phyloP scores from a whole-genome alignment of 139 green algal genomes.

The Gonium pectorale region DNA sequence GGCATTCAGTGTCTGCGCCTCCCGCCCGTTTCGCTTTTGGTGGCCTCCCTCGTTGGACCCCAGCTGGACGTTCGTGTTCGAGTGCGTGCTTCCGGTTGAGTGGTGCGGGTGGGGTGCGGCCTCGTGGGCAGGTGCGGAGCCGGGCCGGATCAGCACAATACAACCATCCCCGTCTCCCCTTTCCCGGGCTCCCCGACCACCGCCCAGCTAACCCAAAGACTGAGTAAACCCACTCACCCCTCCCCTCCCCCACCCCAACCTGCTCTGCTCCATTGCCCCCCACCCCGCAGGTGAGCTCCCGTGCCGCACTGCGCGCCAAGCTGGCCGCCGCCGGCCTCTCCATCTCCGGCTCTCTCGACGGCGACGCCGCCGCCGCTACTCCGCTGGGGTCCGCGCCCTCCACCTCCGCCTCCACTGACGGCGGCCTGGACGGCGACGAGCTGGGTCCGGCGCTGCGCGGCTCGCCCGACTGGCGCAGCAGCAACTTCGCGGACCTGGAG shows the following conservation, averaged over 20 bases:
- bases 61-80: too few species aligned
- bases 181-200: not conserved
- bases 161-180: too few species aligned
- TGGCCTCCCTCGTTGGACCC: too few species aligned
- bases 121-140: too few species aligned
- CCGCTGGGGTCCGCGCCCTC: not conserved
- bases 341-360: not conserved
- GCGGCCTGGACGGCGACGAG: constrained; percentile 1
- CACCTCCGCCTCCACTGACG: not conserved
- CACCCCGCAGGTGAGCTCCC: constrained; percentile 37
- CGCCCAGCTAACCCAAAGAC: too few species aligned
- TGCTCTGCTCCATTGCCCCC: too few species aligned
- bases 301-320: constrained; percentile 63
- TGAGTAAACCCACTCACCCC: too few species aligned
- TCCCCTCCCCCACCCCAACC: not conserved
- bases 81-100: too few species aligned
- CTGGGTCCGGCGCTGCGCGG: constrained; percentile 58
- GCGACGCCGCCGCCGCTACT: not conserved
- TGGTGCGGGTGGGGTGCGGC: too few species aligned
- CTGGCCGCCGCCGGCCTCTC: constrained; percentile 11
- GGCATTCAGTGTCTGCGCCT: too few species aligned
- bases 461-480: constrained; percentile 58
- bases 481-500: constrained; percentile 79
- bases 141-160: too few species aligned
- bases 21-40: too few species aligned